These are phyloP conservation scores for Aspergillus sp. DNA, from an alignment of 2,329 filamentous ascomycete genomes.

Conservation along the genomic window DNA sequence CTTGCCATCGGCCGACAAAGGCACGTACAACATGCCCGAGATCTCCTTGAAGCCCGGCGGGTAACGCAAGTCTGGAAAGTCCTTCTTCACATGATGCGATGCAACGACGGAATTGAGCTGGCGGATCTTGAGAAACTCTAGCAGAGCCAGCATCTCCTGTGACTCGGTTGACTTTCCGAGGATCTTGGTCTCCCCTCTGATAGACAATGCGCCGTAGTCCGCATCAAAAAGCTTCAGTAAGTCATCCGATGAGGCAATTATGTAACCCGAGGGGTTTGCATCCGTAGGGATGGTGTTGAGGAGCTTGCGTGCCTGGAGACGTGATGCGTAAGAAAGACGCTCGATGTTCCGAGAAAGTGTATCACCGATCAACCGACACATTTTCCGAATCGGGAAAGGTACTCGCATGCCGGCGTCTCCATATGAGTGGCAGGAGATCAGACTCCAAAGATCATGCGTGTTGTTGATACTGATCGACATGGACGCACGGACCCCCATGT, in stretches of 20 bases:
- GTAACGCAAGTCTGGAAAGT: slow-evolving; percentile 82
- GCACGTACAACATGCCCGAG: slow-evolving; percentile 78
- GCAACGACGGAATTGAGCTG: slow-evolving; percentile 73
- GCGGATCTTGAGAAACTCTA: slow-evolving; percentile 80
- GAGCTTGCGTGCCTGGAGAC: slow-evolving; percentile 80
- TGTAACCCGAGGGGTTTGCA: slow-evolving; percentile 83
- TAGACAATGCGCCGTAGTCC: slow-evolving; percentile 82
- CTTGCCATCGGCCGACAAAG: slow-evolving; percentile 70
- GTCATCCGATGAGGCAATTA: slow-evolving; percentile 85
- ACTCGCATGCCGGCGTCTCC: slow-evolving; percentile 84
- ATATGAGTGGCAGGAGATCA: slow-evolving; percentile 85
- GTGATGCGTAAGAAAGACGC: slow-evolving; percentile 79
- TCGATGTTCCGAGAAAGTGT: slow-evolving; percentile 86
- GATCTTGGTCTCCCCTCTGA: slow-evolving; percentile 85
- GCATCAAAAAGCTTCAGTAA: slow-evolving; percentile 81
- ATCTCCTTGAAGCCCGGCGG: slow-evolving; percentile 75
- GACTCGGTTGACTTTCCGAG: slow-evolving; percentile 72
- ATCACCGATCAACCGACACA: slow-evolving; percentile 85
- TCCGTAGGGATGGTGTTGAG: slow-evolving; percentile 85
- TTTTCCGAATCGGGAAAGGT: slow-evolving; percentile 85
- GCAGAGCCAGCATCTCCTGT: slow-evolving; percentile 78
- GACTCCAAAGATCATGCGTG: slow-evolving; percentile 81
- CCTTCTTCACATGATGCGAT: slow-evolving; percentile 71
- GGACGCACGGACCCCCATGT: slow-evolving; percentile 90
- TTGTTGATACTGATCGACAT: slow-evolving; percentile 94